phyloP scores from a whole-genome alignment of 371 early-diverging fungal species.

The Zychaea mexicana region DNA sequence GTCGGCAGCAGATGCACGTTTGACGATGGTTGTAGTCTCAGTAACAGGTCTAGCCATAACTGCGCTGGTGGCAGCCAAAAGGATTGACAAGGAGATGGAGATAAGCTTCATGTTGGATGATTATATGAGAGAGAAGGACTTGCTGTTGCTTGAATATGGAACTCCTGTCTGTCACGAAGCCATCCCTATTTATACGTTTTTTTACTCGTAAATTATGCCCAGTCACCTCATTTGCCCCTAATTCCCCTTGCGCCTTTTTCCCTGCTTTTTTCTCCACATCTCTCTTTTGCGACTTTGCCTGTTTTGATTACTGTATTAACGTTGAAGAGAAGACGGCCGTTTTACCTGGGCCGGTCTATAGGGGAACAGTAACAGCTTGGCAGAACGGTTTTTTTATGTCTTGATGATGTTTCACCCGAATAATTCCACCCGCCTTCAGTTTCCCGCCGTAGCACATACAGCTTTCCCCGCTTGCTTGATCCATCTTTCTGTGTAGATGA shows the following conservation, averaged over 20 bases:
- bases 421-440: not conserved
- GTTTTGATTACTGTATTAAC: not conserved
- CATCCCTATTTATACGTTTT: not conserved
- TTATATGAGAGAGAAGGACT: not conserved
- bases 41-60: not conserved
- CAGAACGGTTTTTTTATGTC: not conserved
- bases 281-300: not conserved
- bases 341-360: no score
- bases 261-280: not conserved
- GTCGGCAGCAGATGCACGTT: conserved; percentile 29
- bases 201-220: no score
- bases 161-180: no score
- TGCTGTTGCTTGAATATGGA: not conserved
- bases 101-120: not conserved
- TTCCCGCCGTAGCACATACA: not conserved
- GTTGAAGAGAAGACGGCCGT: no score
- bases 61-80: not conserved
- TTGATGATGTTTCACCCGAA: not conserved
- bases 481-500: no score
- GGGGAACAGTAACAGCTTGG: not conserved
- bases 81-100: not conserved
- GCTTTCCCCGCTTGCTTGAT: not conserved
- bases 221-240: not conserved
- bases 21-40: not conserved
- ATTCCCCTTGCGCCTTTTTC: not conserved